Percentiles rank a stretch among this genome's conserved stretches.
Conservation (phyloP, 2,329 filamentous ascomycete species). For the Periconia macrospinosa region DNA sequence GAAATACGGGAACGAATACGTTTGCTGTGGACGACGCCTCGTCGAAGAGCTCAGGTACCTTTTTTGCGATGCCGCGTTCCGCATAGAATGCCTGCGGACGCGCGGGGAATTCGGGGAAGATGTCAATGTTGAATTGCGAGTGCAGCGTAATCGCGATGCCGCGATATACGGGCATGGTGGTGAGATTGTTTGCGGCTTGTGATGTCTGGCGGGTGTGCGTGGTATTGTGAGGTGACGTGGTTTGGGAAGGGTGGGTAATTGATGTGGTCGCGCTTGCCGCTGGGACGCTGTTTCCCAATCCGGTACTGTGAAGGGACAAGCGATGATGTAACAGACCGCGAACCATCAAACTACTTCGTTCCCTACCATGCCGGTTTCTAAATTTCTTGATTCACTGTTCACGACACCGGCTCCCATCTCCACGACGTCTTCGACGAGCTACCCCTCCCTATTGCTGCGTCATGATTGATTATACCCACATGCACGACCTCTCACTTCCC, state of each 20-base stretch:
- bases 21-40: conserved; percentile 32
- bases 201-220: background rate
- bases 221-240: background rate
- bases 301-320: background rate
- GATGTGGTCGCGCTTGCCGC: background rate
- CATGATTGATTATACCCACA: too few relatives aligned
- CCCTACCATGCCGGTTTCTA: too few relatives aligned
- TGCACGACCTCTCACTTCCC: too few relatives aligned
- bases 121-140: conserved; percentile 46
- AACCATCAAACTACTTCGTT: too few relatives aligned
- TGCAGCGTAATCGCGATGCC: conserved; percentile 45
- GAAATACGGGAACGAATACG: conserved; percentile 39
- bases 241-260: too few relatives aligned
- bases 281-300: conserved; percentile 1
- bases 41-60: conserved; percentile 17
- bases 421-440: too few relatives aligned
- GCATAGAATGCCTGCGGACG: conserved; percentile 18
- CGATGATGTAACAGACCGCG: too few relatives aligned
- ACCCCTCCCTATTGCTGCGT: too few relatives aligned
- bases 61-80: conserved; percentile 7
- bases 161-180: conserved; percentile 35
- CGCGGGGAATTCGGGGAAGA: conserved; percentile 43
- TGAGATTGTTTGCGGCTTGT: background rate
- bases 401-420: too few relatives aligned
- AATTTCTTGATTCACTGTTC: too few relatives aligned